Evolutionary conservation across 495 filamentous ascomycete species (phyloP), one percentile per base, ranked within the genome.

Genomic region (Pseudotulostoma volvatum): DNA sequence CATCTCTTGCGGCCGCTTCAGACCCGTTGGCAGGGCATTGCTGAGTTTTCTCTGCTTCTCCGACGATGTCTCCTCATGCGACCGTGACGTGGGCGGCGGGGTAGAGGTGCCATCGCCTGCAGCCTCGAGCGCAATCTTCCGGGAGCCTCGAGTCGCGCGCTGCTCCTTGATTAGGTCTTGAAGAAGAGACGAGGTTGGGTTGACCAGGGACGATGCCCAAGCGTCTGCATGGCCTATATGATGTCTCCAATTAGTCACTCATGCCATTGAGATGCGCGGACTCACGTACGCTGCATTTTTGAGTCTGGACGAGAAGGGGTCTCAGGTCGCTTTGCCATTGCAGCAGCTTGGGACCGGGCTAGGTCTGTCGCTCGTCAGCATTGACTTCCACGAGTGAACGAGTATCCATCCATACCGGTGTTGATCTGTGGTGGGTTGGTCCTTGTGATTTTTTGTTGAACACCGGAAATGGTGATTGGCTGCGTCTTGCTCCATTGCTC

Each of bases 151-250:
- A 34, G 55, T 56, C 3, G 61, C 58, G 7, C 62, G 61, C 37
- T 65, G 60, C 47, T 71, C 66, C 39, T 66, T 65, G 8, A 71
- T 43, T 23, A 67, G 44, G 42, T 61, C 66, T 33, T 69, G 64
- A 16, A 71, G 38, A 0, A 71, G 46, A 13, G 49, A 53, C 1
- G 67, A 71, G 0, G 59, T 55, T 3, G 66, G 64, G 25, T 68
- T 68, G 2, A 63, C 60, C 0, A 60, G 38, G 18, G 59, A 48
- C 1, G 56, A 47, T 3, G 49, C 49, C 13, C 43, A 47, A 3
- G 41, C 41, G 9, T 60, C 56, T 4, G 51, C 52, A 3, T 54
- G 58, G 41, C 41, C 57, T 61, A 32, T 9, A 13, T 30, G 9
- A 43, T 14, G 7, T 18, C 15, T 15, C 11, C 3, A 34, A 18